phyloP scores from a whole-genome alignment of 768 basidiomycete species.

The Terana coerulea region DNA sequence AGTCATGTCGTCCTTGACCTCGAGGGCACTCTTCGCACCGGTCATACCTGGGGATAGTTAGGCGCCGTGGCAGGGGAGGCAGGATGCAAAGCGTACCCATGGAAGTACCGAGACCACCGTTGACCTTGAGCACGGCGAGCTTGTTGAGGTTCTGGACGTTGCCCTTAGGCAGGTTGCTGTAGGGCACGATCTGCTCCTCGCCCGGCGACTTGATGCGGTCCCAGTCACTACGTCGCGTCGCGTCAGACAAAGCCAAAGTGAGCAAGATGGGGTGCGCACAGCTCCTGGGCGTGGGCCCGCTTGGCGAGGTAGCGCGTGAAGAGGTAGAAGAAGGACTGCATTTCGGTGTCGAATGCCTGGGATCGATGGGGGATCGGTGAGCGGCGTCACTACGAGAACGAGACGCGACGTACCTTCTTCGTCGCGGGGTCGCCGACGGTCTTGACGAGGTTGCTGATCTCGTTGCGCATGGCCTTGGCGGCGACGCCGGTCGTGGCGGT shows the following conservation, averaged over 20 bases:
- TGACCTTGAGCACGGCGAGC: slow-evolving; percentile 75
- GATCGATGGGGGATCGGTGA: slow-evolving; percentile 9
- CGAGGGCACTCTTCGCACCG: slow-evolving; percentile 68
- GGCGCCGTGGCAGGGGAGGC: not conserved
- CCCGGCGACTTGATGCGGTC: slow-evolving; percentile 57
- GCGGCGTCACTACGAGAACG: slow-evolving; percentile 9
- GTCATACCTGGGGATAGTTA: slow-evolving; percentile 39
- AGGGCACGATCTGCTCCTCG: slow-evolving; percentile 59
- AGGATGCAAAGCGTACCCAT: slow-evolving; percentile 37
- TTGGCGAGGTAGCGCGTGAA: slow-evolving; percentile 93
- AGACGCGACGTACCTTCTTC: slow-evolving; percentile 60
- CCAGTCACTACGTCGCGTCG: slow-evolving; percentile 26
- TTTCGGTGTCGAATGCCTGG: slow-evolving; percentile 90
- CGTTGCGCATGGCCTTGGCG: slow-evolving; percentile 96
- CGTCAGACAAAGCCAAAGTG: not conserved
- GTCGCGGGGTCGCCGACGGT: slow-evolving; percentile 76
- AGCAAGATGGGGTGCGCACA: slow-evolving; percentile 43
- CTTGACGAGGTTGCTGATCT: slow-evolving; percentile 89
- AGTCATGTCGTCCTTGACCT: slow-evolving; percentile 70
- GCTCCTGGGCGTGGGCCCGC: slow-evolving; percentile 79
- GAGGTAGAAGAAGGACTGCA: slow-evolving; percentile 94
- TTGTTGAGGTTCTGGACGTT: slow-evolving; percentile 55
- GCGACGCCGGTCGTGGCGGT: slow-evolving; percentile 74
- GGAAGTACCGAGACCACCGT: slow-evolving; percentile 70
- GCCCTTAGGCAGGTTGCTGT: slow-evolving; percentile 45